phyloP scores from a whole-genome alignment of 2,329 filamentous ascomycete species.

The Colletotrichum ledebouriae region DNA sequence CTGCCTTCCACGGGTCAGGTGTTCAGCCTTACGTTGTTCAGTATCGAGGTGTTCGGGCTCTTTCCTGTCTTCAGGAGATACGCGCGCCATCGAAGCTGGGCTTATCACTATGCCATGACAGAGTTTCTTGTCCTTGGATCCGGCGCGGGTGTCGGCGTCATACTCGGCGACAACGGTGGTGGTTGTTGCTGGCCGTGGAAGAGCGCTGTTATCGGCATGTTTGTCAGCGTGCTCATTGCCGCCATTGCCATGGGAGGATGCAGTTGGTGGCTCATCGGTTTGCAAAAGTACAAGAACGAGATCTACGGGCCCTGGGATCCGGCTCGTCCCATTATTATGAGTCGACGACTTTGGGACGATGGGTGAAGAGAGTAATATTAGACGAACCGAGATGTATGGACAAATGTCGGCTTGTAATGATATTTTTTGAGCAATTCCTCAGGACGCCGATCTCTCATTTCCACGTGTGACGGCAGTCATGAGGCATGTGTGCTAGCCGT shows the following conservation, averaged over 20 bases:
- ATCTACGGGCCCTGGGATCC: slow-evolving; percentile 99
- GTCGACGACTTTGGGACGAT: slow-evolving; percentile 69
- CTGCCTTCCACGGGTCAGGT: slow-evolving; percentile 93
- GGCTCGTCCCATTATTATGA: slow-evolving; percentile 87
- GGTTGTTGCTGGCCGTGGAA: slow-evolving; percentile 63
- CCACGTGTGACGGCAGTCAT: too few relatives aligned
- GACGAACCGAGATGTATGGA: slow-evolving; percentile 3
- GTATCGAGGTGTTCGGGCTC: slow-evolving; percentile 95
- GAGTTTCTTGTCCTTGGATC: slow-evolving; percentile 82
- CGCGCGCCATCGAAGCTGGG: slow-evolving; percentile 84
- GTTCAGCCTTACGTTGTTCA: slow-evolving; percentile 94
- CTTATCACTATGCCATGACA: slow-evolving; percentile 83
- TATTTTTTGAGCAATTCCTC: too few relatives aligned
- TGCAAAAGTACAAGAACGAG: slow-evolving; percentile 99
- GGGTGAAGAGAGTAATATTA: neutral
- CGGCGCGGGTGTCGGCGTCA: slow-evolving; percentile 80
- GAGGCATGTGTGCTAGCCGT: too few relatives aligned
- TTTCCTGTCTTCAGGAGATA: slow-evolving; percentile 98
- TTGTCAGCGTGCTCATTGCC: slow-evolving; percentile 81
- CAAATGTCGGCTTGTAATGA: neutral
- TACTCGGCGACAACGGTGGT: slow-evolving; percentile 61
- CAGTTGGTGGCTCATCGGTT: slow-evolving; percentile 96
- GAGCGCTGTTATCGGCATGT: slow-evolving; percentile 76
- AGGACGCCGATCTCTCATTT: too few relatives aligned
- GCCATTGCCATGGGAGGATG: slow-evolving; percentile 89